phyloP scores from a whole-genome alignment of 257 asterid species.

The Cruciata laevipes region DNA sequence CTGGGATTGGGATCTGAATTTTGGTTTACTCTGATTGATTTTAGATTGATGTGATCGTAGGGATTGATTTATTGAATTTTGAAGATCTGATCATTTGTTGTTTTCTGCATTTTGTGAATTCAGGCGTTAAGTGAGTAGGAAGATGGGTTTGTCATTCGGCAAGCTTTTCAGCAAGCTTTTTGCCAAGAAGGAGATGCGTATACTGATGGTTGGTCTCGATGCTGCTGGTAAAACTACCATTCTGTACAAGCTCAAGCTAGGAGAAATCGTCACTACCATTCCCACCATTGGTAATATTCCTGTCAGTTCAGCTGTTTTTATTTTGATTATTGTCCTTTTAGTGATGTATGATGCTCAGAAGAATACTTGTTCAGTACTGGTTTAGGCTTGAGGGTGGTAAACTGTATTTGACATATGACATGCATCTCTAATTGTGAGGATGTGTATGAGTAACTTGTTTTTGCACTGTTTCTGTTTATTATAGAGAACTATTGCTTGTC shows the following conservation, averaged over 20 bases:
- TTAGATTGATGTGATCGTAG: background rate
- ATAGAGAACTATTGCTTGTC: too few relatives aligned
- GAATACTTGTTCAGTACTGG: background rate
- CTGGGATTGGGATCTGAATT: background rate
- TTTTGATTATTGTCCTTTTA: too few relatives aligned
- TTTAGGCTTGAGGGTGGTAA: background rate
- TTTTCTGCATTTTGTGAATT: constrained; percentile 14
- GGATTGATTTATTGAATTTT: background rate
- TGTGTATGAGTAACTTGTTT: background rate
- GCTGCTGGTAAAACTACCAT: constrained; percentile 88
- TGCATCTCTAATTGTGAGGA: background rate
- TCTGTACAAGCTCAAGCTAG: constrained; percentile 76
- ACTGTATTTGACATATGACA: background rate
- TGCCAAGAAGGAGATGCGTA: constrained; percentile 80
- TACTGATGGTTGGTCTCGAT: constrained; percentile 81
- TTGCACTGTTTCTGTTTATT: background rate
- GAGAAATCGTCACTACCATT: constrained; percentile 72
- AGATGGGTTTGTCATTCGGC: constrained; percentile 73
- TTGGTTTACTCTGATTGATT: background rate
- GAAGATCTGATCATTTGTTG: background rate
- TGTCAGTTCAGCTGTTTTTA: background rate
- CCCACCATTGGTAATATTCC: constrained; percentile 63
- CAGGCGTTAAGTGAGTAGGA: constrained; percentile 24
- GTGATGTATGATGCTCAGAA: background rate
- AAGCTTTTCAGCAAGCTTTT: constrained; percentile 72